These are phyloP conservation scores for Amaranthus cruentus DNA, from an alignment of 148 eudicot genomes.

Conservation along the genomic window DNA sequence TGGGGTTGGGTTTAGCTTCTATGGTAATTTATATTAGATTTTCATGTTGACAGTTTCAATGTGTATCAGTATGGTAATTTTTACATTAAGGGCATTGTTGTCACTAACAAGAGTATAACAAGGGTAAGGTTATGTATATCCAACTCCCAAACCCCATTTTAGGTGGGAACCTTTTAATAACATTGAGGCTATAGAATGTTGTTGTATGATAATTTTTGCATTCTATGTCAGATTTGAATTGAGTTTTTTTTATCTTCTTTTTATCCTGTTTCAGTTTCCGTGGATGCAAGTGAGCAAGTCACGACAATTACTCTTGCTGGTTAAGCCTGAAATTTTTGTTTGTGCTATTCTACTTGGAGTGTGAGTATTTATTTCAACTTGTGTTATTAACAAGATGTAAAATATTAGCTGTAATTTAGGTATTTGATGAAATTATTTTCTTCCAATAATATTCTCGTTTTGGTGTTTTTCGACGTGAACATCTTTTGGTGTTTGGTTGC, in stretches of 20 bases:
- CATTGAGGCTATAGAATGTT: too few relatives aligned
- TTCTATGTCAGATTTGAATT: background rate
- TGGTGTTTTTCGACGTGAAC: background rate
- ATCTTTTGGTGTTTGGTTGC: background rate
- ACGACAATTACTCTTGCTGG: slow-evolving; percentile 30
- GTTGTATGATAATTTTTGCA: too few relatives aligned
- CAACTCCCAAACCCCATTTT: too few relatives aligned
- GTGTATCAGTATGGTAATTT: too few relatives aligned
- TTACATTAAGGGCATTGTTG: too few relatives aligned
- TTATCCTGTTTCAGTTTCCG: slow-evolving; percentile 33
- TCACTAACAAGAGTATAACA: too few relatives aligned
- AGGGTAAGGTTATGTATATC: too few relatives aligned
- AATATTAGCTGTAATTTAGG: background rate
- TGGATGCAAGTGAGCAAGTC: slow-evolving; percentile 52
- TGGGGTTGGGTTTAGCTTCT: background rate
- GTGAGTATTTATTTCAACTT: slow-evolving; percentile 21
- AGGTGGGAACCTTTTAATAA: too few relatives aligned
- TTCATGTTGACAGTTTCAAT: too few relatives aligned
- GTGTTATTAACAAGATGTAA: background rate
- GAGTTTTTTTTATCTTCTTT: background rate
- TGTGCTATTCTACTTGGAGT: slow-evolving; percentile 33
- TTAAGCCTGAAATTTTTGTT: slow-evolving; percentile 37
- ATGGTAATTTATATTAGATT: background rate
- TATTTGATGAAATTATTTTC: background rate
- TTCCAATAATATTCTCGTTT: background rate